Evolutionary conservation across 2,329 filamentous ascomycete species (phyloP), one percentile per base, ranked within the genome.

Genomic region (Juglanconis oblonga): DNA sequence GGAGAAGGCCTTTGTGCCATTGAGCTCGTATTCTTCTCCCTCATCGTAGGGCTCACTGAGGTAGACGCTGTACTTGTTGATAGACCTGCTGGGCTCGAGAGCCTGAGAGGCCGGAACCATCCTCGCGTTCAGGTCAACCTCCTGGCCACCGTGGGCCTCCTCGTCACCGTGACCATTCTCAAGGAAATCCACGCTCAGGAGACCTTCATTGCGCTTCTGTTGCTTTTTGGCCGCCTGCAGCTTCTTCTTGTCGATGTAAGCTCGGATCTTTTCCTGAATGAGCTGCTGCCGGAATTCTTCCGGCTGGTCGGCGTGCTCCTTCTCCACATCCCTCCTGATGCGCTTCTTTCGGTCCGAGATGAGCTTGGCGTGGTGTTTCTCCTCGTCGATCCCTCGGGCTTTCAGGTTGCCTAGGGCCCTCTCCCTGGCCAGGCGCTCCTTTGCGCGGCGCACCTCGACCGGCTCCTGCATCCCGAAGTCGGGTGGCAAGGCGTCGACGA

Each of bases 51-150:
- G 53, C 9, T 60, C 17, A 24, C 57, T 62, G 32, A 54, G 29
- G 11, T 54, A 57, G 6, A 62, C 61, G 5, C 24, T 38, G 29
- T 60, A 62, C 24, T 45, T 5, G 3, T 49, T 42, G 10, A 60
- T 57, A 4, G 35, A 49, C 31, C 42, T 40, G 10, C 42, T 52
- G 4, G 57, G 53, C 32, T 57, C 31, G 3, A 62, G 44, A 5
- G 61, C 61, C 11, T 62, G 31, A 4, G 36, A 42, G 4, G 58
- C 36, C 8, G 61, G 57, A 1, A 60, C 31, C 10, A 6, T 40
- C 13, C 29, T 44, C n/a, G 14, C 32, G 10, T n/a, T 49, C 11
- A 13, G 31, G 17, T 35, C 24, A 13, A 17, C 14, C 11, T 17
- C 36, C 29, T 40, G 11, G 17, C 31, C n/a, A 10, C 38, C 10